A percentile compares a stretch with the other conserved stretches of the same genome.
Evolutionary conservation across 2,329 filamentous ascomycete genomes (phyloP).

Genomic region (Nemania serpens): DNA sequence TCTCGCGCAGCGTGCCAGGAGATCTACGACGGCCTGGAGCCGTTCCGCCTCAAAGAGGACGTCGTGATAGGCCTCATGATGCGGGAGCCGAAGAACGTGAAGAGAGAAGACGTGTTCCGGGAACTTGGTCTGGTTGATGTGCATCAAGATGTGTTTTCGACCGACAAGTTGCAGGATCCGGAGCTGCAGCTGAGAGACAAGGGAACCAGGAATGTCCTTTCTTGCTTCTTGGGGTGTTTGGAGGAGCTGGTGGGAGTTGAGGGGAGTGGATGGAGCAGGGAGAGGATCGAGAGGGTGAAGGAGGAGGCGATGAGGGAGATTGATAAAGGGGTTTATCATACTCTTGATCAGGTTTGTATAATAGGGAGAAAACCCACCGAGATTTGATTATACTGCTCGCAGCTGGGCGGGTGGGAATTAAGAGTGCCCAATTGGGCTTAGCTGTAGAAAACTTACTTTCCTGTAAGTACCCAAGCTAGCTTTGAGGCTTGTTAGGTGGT

Average conservation of each 20-base stretch:
- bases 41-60: constrained; percentile 12
- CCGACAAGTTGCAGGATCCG: constrained; percentile 17
- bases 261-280: constrained; percentile 13
- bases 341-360: constrained; percentile 18
- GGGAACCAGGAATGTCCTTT: constrained; percentile 14
- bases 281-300: constrained; percentile 9
- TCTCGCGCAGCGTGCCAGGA: constrained; percentile 19
- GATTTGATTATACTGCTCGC: background rate
- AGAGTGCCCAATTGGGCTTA: too few species aligned
- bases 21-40: constrained; percentile 15
- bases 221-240: constrained; percentile 14
- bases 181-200: constrained; percentile 10
- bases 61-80: constrained; percentile 20
- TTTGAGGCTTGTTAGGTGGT: too few species aligned
- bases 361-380: constrained; percentile 5
- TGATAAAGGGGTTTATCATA: constrained; percentile 20
- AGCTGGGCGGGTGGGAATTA: too few species aligned
- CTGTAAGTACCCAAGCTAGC: too few species aligned
- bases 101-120: constrained; percentile 9
- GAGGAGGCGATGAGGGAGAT: constrained; percentile 15
- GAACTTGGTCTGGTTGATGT: constrained; percentile 12
- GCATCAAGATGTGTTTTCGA: constrained; percentile 19
- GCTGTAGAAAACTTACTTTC: too few species aligned
- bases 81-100: constrained; percentile 7
- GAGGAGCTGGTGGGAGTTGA: constrained; percentile 9